phyloP scores from a whole-genome alignment of 1,284 basidiomycete genomes.

The Afroboletus lepidellus region DNA sequence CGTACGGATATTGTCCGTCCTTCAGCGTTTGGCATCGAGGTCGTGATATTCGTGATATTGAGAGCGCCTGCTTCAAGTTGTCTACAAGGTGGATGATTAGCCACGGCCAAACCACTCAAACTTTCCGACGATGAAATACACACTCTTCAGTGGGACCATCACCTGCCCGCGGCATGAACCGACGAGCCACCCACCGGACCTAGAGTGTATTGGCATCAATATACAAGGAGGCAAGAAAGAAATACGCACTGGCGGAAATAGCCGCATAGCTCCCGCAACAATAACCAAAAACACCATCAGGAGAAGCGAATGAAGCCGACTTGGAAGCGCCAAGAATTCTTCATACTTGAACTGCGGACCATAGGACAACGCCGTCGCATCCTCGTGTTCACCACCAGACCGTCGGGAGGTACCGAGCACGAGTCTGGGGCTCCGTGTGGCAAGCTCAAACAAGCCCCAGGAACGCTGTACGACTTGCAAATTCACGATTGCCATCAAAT shows the following conservation, averaged over 20 bases:
- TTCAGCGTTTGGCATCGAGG: slow-evolving; percentile 40
- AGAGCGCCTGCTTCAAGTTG: slow-evolving; percentile 56
- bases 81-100: slow-evolving; percentile 36
- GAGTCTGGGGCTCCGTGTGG: slow-evolving; percentile 25
- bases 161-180: slow-evolving; percentile 50
- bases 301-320: slow-evolving; percentile 43
- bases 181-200: slow-evolving; percentile 50
- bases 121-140: slow-evolving; percentile 13
- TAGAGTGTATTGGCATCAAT: slow-evolving; percentile 28
- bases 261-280: slow-evolving; percentile 17
- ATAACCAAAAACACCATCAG: slow-evolving; percentile 19
- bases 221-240: not conserved
- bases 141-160: slow-evolving; percentile 64
- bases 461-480: slow-evolving; percentile 73
- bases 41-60: slow-evolving; percentile 56
- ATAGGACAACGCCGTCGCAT: slow-evolving; percentile 41
- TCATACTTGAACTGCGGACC: slow-evolving; percentile 71
- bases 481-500: slow-evolving; percentile 64
- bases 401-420: slow-evolving; percentile 6
- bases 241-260: slow-evolving; percentile 27
- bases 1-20: slow-evolving; percentile 55
- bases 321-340: slow-evolving; percentile 58
- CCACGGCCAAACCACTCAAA: slow-evolving; percentile 4
- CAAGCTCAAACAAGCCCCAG: slow-evolving; percentile 63
- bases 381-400: slow-evolving; percentile 11